A percentile compares a stretch with the other conserved stretches of the same genome.
These are phyloP conservation scores for Cucurbitaria berberidis DNA, from an alignment of 2,329 filamentous ascomycete genomes.

Conservation along the genomic window DNA sequence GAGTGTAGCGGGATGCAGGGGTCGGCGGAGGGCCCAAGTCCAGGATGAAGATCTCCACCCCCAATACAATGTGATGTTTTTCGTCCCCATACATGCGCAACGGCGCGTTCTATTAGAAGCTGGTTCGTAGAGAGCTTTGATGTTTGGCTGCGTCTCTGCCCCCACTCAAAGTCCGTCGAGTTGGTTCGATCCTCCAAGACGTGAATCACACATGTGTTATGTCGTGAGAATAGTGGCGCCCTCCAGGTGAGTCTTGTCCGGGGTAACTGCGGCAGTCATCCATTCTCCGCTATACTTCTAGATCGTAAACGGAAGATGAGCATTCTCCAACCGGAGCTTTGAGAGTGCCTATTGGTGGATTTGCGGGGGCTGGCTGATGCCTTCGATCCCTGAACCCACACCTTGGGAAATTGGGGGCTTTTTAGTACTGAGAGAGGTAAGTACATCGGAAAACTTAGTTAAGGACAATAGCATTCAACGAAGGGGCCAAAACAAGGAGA, in stretches of 20 bases:
- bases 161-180: neutral
- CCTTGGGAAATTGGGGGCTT: neutral
- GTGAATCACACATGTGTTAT: neutral
- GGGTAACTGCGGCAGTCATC: neutral
- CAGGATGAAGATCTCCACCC: neutral
- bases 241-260: no score
- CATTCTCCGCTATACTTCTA: neutral
- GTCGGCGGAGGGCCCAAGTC: no score
- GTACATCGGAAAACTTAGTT: neutral
- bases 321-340: conserved; percentile 1
- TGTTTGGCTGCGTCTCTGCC: neutral
- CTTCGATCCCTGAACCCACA: conserved; percentile 6
- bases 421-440: neutral
- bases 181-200: neutral
- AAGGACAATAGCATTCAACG: neutral
- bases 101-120: neutral
- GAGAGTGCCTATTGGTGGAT: conserved; percentile 10
- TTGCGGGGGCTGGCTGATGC: conserved; percentile 13
- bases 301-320: neutral
- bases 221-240: neutral
- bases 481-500: neutral
- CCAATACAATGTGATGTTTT: neutral
- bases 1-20: no score
- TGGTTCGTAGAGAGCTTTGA: neutral
- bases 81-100: no score